Conservation (phyloP, 2,329 filamentous ascomycete species). For the Juglanconis sp. region DNA sequence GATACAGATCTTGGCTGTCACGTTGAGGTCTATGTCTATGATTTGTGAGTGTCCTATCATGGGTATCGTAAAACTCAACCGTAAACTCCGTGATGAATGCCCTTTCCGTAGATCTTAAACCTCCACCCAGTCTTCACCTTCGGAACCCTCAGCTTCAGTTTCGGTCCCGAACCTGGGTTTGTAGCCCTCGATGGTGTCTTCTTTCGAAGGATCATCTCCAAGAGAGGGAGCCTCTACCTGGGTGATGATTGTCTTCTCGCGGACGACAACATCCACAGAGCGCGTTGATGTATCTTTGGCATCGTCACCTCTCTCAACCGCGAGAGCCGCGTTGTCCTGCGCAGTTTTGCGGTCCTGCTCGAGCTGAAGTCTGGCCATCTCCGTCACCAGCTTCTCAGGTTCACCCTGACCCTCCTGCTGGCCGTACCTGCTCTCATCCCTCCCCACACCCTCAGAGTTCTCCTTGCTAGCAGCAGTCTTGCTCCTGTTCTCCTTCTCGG, state of each 20-base stretch:
- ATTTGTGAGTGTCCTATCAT: neutral
- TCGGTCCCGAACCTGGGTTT: conserved; percentile 34
- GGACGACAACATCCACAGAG: conserved; percentile 46
- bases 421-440: neutral
- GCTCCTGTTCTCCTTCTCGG: conserved; percentile 59
- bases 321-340: conserved; percentile 41
- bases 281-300: conserved; percentile 23
- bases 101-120: neutral
- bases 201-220: conserved; percentile 26
- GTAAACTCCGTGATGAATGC: conserved; percentile 11
- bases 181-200: conserved; percentile 49
- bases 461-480: conserved; percentile 21
- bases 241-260: conserved; percentile 46
- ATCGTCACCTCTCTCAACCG: conserved; percentile 46
- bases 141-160: conserved; percentile 17
- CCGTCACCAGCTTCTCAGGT: conserved; percentile 26
- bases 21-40: neutral
- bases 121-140: neutral
- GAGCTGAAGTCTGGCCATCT: conserved; percentile 41
- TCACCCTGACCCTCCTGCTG: conserved; percentile 15
- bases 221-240: conserved; percentile 37
- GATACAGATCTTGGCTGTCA: conserved; percentile 4
- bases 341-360: conserved; percentile 40
- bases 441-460: conserved; percentile 37
- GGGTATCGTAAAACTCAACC: conserved; percentile 15